Base-by-base conservation (phyloP, 331 rosid species). In the Saraca asoca region DNA sequence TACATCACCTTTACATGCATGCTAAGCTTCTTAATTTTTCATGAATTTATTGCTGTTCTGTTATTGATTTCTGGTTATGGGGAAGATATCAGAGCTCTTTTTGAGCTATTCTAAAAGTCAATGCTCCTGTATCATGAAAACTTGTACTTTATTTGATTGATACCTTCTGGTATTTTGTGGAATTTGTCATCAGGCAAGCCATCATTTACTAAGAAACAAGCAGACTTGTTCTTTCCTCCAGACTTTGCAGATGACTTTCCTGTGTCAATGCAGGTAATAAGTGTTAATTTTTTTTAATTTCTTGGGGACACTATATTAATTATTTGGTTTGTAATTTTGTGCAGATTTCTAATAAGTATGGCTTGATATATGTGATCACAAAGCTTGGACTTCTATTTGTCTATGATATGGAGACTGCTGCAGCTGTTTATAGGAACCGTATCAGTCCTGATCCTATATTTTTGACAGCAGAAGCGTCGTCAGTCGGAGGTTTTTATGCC, bases 211-310 rank as follows among this genome's bases (percentile, higher is more conserved):
- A 92, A 92, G 85, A 92, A 92, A 71, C 98, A 92, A 80, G 96
- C 98, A 54, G 96, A 92, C 80, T 86, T 92, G 11, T 92, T 92
- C 93, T 92, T 92, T 69, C 98, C 98, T 57, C 98, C 98, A 51
- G 98, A 92, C 80, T 92, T 92, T 79, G 93, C 89, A 6, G 98
- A 92, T 68, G 96, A 92, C 79, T 92, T 92, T 76, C 98, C 98
- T 14, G 98, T 92, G 60, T 89, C 98, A 51, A 87, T 92, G 96
- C 98, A 92, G 98, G 96, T 92, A 75, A 24, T 56, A 15, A 69
- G 15, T 75, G 71, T 17, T 55, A 12, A 58, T 70, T 35, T 54
- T n/a, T 37, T 45, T 62, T 37, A 9, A 14, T 43, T 77, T 43
- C 64, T 69, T 16, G 33, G 52, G 5, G 59, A 69, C 19, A 38